These are phyloP conservation scores for Blastobotrys terrestris DNA, from an alignment of 805 yeast genomes.

Conservation along the genomic window DNA sequence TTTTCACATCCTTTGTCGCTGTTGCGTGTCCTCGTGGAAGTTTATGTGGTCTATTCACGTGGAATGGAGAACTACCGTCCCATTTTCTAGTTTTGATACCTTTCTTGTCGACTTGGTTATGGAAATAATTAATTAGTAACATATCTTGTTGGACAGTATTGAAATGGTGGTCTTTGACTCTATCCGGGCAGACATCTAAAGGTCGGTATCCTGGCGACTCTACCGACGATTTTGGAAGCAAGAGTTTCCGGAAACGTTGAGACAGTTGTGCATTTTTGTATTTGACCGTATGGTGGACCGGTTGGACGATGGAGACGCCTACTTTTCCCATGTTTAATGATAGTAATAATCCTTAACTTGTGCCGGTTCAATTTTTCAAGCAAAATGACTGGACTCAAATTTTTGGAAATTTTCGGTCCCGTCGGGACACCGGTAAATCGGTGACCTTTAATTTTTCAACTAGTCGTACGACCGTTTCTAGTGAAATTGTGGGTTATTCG, in stretches of 20 bases:
- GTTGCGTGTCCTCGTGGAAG: slow-evolving; percentile 72
- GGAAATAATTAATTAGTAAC: slow-evolving; percentile 68
- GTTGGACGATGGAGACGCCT: slow-evolving; percentile 71
- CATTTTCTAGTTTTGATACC: slow-evolving; percentile 79
- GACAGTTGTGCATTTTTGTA: slow-evolving; percentile 69
- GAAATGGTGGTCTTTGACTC: slow-evolving; percentile 69
- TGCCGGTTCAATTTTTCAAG: neutral
- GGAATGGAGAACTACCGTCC: slow-evolving; percentile 86
- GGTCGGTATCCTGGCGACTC: slow-evolving; percentile 78
- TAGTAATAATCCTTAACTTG: too few species aligned
- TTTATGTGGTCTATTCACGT: slow-evolving; percentile 69
- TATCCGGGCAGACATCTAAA: slow-evolving; percentile 64
- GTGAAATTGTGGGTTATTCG: too few species aligned
- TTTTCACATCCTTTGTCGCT: slow-evolving; percentile 67
- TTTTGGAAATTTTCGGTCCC: neutral
- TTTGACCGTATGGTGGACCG: slow-evolving; percentile 85
- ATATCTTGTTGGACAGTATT: slow-evolving; percentile 73
- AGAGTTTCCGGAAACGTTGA: slow-evolving; percentile 64
- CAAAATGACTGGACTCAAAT: neutral
- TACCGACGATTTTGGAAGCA: slow-evolving; percentile 64
- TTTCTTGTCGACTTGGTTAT: slow-evolving; percentile 44
- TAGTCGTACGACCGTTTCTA: too few species aligned
- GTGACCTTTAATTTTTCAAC: too few species aligned
- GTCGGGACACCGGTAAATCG: neutral
- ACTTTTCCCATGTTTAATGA: slow-evolving; percentile 31